Conservation (phyloP, 1,284 basidiomycete genomes). For the Ustilago esculenta region DNA sequence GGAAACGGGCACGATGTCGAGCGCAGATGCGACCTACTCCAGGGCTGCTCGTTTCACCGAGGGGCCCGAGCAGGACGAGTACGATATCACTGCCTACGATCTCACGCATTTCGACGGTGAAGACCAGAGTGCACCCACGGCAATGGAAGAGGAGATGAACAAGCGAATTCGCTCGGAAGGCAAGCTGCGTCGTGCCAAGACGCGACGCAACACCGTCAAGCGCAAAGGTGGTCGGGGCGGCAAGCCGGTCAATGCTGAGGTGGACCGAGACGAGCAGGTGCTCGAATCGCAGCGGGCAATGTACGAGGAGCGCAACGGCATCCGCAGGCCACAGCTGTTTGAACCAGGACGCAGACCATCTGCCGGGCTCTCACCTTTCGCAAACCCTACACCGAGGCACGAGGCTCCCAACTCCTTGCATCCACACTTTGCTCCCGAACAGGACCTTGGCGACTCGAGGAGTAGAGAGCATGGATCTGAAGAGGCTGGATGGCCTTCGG, state of each 20-base stretch:
- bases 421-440: slow-evolving; percentile 5
- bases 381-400: neutral
- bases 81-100: slow-evolving; percentile 74
- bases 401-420: neutral
- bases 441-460: slow-evolving; percentile 24
- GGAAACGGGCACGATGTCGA: slow-evolving; percentile 5
- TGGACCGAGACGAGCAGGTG: slow-evolving; percentile 32
- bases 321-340: slow-evolving; percentile 13
- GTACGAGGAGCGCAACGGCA: slow-evolving; percentile 34
- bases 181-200: slow-evolving; percentile 74
- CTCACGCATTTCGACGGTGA: slow-evolving; percentile 83
- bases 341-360: slow-evolving; percentile 14
- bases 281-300: slow-evolving; percentile 46
- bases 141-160: slow-evolving; percentile 75
- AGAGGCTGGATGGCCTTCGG: slow-evolving; percentile 9
- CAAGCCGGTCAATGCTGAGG: slow-evolving; percentile 15
- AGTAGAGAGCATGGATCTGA: slow-evolving; percentile 3
- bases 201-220: slow-evolving; percentile 45
- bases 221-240: slow-evolving; percentile 39
- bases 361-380: slow-evolving; percentile 13
- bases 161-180: slow-evolving; percentile 76
- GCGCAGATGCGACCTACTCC: slow-evolving; percentile 14
- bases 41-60: slow-evolving; percentile 56
- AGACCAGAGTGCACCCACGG: slow-evolving; percentile 73
- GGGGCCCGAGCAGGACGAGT: slow-evolving; percentile 69